A percentile compares a stretch with the other conserved stretches of the same genome.
Evolutionary conservation across 2,329 filamentous ascomycete species (phyloP).

Genomic region (Cladosporium colombiae): DNA sequence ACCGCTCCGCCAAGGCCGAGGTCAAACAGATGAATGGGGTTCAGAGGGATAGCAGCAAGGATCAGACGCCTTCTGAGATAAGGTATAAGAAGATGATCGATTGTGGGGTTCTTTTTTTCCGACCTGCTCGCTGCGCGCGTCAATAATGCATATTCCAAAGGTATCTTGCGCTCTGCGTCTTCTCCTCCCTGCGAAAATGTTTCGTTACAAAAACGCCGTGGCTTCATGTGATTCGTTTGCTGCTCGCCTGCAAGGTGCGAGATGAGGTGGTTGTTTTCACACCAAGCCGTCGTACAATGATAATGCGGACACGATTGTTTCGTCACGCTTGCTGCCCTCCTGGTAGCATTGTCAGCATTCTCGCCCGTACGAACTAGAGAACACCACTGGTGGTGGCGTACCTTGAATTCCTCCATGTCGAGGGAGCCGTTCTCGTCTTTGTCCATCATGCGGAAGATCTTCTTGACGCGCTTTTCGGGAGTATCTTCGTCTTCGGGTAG

Average conservation of each 20-base stretch:
- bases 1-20: conserved; percentile 14
- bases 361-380: neutral
- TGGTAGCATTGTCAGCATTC: conserved; percentile 25
- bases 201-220: conserved; percentile 11
- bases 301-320: conserved; percentile 96
- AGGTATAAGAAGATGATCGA: neutral
- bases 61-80: neutral
- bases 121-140: neutral
- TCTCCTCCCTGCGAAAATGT: conserved; percentile 3
- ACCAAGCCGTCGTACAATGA: conserved; percentile 96
- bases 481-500: conserved; percentile 98
- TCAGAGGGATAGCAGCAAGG: neutral
- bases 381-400: conserved; percentile 13
- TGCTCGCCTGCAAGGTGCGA: neutral
- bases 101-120: neutral
- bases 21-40: neutral
- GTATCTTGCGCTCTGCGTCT: conserved; percentile 8
- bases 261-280: conserved; percentile 18
- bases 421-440: conserved; percentile 98
- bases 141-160: conserved; percentile 8
- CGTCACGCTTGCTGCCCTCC: conserved; percentile 96
- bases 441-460: conserved; percentile 99
- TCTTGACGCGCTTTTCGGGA: conserved; percentile 93
- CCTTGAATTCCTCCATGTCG: conserved; percentile 95
- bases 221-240: conserved; percentile 14